phyloP scores from a whole-genome alignment of 2,329 filamentous ascomycete species.

The Trichoderma hamatum region DNA sequence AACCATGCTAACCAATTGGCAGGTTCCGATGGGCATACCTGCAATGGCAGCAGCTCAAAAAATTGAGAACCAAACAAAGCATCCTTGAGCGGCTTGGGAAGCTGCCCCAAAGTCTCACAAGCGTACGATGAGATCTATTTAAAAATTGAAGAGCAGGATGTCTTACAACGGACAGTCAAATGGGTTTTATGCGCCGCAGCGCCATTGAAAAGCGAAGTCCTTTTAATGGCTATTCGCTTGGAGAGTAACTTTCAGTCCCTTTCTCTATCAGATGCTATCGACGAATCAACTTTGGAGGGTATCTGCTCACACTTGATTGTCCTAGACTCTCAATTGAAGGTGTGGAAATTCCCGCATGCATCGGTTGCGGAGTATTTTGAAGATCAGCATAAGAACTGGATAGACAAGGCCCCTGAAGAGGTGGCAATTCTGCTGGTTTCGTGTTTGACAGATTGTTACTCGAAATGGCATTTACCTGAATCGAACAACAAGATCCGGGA shows the following conservation, averaged over 20 bases:
- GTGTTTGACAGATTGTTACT: not conserved
- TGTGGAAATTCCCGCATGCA: slow-evolving; percentile 3
- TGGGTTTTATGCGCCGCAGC: not conserved
- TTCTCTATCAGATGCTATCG: not conserved
- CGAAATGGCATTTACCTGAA: not conserved
- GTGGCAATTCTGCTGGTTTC: not conserved
- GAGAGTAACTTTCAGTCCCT: not conserved
- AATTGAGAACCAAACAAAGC: not conserved
- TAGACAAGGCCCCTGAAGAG: not conserved
- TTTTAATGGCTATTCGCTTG: not conserved
- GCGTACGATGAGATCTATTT: not conserved
- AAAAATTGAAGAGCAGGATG: not conserved
- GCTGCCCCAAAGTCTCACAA: not conserved
- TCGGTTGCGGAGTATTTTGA: slow-evolving; percentile 16
- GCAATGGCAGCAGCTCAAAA: slow-evolving; percentile 13
- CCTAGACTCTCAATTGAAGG: not conserved
- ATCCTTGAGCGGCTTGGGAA: not conserved
- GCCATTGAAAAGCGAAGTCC: not conserved
- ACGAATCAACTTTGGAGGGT: not conserved
- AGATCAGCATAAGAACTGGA: not conserved
- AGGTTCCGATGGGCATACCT: slow-evolving; percentile 4
- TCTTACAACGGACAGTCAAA: not conserved
- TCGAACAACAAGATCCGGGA: rapidly evolving
- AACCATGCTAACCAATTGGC: not conserved
- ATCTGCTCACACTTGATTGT: slow-evolving; percentile 5